Evolutionary conservation across 768 basidiomycete genomes (phyloP).

Genomic region (Pleurotus ostreatus): DNA sequence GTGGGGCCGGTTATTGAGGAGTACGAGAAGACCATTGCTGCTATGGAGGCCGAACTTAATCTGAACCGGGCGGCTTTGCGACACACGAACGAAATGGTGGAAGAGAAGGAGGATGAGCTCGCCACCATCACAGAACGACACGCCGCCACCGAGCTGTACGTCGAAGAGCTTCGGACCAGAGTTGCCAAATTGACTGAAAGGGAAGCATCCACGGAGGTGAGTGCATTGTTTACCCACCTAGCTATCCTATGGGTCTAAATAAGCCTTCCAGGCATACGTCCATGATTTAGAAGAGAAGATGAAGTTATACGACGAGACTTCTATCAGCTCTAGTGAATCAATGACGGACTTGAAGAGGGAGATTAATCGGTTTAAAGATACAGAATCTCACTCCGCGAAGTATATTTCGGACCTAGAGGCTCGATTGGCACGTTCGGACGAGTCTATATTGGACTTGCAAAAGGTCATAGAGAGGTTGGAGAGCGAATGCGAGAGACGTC

Average conservation of each 20-base stretch:
- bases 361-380: conserved; percentile 70
- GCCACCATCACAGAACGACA: conserved; percentile 63
- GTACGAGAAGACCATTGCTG: conserved; percentile 95
- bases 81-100: conserved; percentile 89
- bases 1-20: conserved; percentile 98
- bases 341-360: conserved; percentile 84
- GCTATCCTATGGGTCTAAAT: conserved; percentile 11
- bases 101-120: conserved; percentile 86
- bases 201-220: conserved; percentile 88
- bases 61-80: conserved; percentile 83
- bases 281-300: conserved; percentile 92
- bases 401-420: conserved; percentile 88
- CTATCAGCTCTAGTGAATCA: conserved; percentile 70
- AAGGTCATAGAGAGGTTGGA: conserved; percentile 76
- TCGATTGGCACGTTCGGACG: conserved; percentile 74
- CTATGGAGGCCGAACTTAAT: conserved; percentile 90
- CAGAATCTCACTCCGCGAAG: conserved; percentile 63
- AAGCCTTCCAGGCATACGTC: conserved; percentile 72
- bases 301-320: conserved; percentile 78
- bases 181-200: conserved; percentile 82
- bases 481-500: conserved; percentile 67
- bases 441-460: conserved; percentile 66
- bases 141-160: conserved; percentile 76
- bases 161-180: conserved; percentile 79
- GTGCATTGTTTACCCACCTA: conserved; percentile 15